Percentiles rank a stretch among this genome's conserved stretches.
Conservation (phyloP, 2,329 filamentous ascomycete genomes). For the Conoideocrella luteorostrata region DNA sequence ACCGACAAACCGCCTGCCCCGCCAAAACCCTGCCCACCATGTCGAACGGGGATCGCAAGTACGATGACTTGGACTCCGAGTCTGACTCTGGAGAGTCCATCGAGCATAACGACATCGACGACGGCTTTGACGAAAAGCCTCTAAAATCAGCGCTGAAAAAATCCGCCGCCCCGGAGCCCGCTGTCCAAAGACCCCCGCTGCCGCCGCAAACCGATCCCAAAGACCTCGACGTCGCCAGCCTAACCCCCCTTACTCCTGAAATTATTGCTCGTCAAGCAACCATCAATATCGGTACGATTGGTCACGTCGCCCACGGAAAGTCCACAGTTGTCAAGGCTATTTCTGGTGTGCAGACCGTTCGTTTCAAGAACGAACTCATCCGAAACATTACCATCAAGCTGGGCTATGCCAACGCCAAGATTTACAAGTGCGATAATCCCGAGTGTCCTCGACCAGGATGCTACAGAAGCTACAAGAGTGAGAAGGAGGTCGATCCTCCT, state of each 20-base stretch:
- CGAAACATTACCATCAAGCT: conserved; percentile 99
- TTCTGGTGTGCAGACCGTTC: conserved; percentile 95
- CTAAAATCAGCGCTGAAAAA: conserved; percentile 87
- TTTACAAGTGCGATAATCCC: conserved; percentile 94
- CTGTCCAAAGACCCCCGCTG: conserved; percentile 45
- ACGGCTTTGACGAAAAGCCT: conserved; percentile 58
- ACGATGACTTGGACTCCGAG: conserved; percentile 70
- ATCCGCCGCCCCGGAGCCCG: conserved; percentile 45
- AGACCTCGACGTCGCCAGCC: conserved; percentile 72
- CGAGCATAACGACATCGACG: conserved; percentile 50
- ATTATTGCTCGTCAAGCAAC: conserved; percentile 98
- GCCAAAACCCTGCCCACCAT: conserved; percentile 29
- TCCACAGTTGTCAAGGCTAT: conserved; percentile 99
- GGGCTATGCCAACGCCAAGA: conserved; percentile 98
- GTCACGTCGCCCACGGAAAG: conserved; percentile 97
- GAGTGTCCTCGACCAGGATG: conserved; percentile 91
- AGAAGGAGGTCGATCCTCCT: conserved; percentile 95
- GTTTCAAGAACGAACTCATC: conserved; percentile 99
- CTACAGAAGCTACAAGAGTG: conserved; percentile 96
- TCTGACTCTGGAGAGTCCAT: conserved; percentile 60
- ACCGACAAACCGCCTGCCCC: conserved; percentile 18
- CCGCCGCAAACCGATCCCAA: conserved; percentile 92
- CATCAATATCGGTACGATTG: conserved; percentile 98
- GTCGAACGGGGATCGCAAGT: conserved; percentile 56
- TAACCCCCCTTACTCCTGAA: conserved; percentile 85